Evolutionary conservation across 257 asterid genomes (phyloP), one percentile per base, ranked within the genome.

Genomic region (Sherardia arvensis): DNA sequence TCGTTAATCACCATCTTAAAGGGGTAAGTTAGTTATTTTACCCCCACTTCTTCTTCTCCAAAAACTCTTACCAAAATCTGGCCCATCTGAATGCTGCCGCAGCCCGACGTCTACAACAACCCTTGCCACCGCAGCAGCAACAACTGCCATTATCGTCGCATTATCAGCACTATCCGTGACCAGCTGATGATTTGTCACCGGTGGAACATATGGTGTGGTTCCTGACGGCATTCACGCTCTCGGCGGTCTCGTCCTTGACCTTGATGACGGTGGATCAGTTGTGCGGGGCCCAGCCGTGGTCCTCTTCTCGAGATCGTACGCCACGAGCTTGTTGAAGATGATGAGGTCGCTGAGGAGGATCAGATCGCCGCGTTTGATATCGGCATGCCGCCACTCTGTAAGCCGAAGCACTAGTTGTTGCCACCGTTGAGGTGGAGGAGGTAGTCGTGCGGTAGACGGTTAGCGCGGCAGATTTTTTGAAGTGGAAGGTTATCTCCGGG

Each of bases 261-360:
- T 74, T 85, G 71, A 91, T 86, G 78, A 81, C 78, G 11, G 91
- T 80, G 8, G 91, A 79, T 62, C 98, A 91, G 76, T 88, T 80
- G 64, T 91, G 78, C 10, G 72, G 69, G 12, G 94, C 71, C 95
- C 96, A 88, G 62, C 98, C 98, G 66, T 75, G 28, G 87, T 86
- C 70, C 77, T 82, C 51, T 88, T 84, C 66, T 86, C 96, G 34
- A 91, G 81, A 78, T 91, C 96, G 58, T 88, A 91, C 54, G 83
- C 21, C 9, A 91, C 77, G 57, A 91, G 88, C 79, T 91, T 88
- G 77, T 88, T 87, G 1, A 88, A 56, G 25, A 91, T 59, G 30
- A 73, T 78, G 25, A 84, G 70, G 72, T 88, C 98, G 74, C 98
- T 96, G 77, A 91, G 63, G 33, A 91, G 61, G 48, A 83, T 84